phyloP scores from a whole-genome alignment of 495 filamentous ascomycete species.

The Penicillium paxilli region DNA sequence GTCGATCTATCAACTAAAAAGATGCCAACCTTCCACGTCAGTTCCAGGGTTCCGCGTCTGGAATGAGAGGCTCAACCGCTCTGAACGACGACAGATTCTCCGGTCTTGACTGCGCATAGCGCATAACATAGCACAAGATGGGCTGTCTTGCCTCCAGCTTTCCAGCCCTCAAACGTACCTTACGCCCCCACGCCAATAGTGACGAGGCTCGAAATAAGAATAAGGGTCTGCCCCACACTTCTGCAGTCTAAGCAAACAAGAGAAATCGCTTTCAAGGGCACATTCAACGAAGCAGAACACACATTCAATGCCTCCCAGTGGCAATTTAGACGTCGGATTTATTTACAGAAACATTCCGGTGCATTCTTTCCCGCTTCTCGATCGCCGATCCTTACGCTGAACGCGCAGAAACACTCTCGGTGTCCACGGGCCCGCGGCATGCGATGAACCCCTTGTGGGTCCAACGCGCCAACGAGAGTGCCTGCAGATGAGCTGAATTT shows the following conservation, averaged over 20 bases:
- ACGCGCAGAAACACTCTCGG: neutral
- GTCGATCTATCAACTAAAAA: neutral
- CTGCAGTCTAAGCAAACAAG: neutral
- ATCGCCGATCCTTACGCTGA: neutral
- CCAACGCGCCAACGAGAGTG: neutral
- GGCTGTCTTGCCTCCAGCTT: too few species aligned
- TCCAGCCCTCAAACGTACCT: neutral
- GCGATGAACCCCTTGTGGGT: conserved; percentile 2
- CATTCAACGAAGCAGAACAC: neutral
- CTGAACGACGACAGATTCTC: neutral
- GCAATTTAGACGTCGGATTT: neutral
- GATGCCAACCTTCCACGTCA: neutral
- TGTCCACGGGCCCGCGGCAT: conserved; percentile 1
- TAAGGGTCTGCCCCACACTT: neutral
- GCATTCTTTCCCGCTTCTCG: neutral
- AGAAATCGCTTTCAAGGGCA: too few species aligned
- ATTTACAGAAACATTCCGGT: neutral
- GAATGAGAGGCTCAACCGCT: neutral
- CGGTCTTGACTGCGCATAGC: neutral
- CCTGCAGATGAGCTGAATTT: neutral
- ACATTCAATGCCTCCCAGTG: neutral
- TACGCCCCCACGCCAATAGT: neutral
- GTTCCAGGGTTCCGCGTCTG: neutral
- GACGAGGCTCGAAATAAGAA: neutral
- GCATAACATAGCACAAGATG: neutral